Evolutionary conservation across 2,329 filamentous ascomycete species (phyloP), one percentile per base, ranked within the genome.

Genomic region (Colletotrichum filicis): DNA sequence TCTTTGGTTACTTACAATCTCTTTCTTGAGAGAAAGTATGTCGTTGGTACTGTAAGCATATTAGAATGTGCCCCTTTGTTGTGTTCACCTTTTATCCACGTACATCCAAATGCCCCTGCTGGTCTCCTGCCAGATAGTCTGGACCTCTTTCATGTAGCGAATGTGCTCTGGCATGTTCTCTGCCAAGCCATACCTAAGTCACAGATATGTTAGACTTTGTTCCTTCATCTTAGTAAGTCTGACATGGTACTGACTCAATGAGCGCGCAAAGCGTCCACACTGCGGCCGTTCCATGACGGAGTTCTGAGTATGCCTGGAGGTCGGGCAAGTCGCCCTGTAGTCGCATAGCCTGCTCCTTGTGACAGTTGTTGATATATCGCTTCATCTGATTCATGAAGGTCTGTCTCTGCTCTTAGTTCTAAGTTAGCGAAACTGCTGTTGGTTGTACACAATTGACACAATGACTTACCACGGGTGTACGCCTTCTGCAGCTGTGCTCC

Each of bases 11-110:
- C 73, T 68, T 28, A 75, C 74, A 7, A 82, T 66, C 63, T 82
- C 80, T 73, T 82, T 82, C 63, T 79, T 81, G 32, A 82, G 59
- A 1, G 80, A 82, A 8, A 82, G 61, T 4, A 79, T 42, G 26
- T 82, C 80, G 42, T 82, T 82, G n/a, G 78, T 22, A 9, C 74
- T 75, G 11, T 22, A 16, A 5, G 2, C 12, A n/a, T 56, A 22
- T 37, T 4, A 11, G 11, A 5, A 16, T 11, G 19, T 57, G 9
- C 42, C 42, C 19, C 7, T 37, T 26, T 26, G 22, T 24, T 6
- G 16, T 68, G 8, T 4, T 24, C 5, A 30, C 11, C 11, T n/a
- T 2, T 14, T 5, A 6, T 24, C 7, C 16, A 56, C 70, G 14
- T 65, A 75, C n/a, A 81, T 57, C 61, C 76, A 74, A 6, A 79